Evolutionary conservation across 345 rosid genomes (phyloP).

Genomic region (Pistacia vera): DNA sequence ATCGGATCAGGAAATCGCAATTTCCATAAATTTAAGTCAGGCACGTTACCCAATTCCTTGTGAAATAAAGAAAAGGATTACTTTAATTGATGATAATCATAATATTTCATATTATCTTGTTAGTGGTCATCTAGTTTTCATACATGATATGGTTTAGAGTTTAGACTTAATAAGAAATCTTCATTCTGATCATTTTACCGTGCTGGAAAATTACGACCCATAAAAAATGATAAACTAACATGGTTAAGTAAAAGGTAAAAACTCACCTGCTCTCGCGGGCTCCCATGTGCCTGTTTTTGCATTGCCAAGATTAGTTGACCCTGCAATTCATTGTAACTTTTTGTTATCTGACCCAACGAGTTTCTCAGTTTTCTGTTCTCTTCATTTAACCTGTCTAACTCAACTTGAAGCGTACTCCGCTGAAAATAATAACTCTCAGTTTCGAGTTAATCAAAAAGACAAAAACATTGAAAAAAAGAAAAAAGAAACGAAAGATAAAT

Average conservation of each 20-base stretch:
- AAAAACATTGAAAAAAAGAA: not conserved
- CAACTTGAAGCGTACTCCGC: conserved; percentile 46
- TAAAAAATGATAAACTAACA: not conserved
- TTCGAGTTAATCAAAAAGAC: not conserved
- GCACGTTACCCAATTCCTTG: conserved; percentile 36
- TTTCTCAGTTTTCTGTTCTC: conserved; percentile 70
- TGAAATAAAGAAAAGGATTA: not conserved
- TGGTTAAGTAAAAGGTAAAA: not conserved
- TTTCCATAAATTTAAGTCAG: conserved; percentile 29
- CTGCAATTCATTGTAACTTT: conserved; percentile 59
- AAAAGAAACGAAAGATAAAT: not conserved
- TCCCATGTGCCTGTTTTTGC: conserved; percentile 51
- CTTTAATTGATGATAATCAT: not conserved
- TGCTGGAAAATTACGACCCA: not conserved
- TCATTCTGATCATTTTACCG: not conserved
- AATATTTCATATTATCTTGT: not conserved
- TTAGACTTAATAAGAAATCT: not conserved
- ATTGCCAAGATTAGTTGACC: conserved; percentile 59
- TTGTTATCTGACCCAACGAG: conserved; percentile 64
- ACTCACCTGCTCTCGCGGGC: conserved; percentile 43
- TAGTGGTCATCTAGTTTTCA: not conserved
- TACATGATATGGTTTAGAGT: not conserved
- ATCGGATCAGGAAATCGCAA: conserved; percentile 21
- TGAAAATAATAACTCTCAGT: conserved; percentile 24
- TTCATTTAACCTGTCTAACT: conserved; percentile 58